phyloP scores from a whole-genome alignment of 2,329 filamentous ascomycete genomes.

The Aureobasidium leucospermi region DNA sequence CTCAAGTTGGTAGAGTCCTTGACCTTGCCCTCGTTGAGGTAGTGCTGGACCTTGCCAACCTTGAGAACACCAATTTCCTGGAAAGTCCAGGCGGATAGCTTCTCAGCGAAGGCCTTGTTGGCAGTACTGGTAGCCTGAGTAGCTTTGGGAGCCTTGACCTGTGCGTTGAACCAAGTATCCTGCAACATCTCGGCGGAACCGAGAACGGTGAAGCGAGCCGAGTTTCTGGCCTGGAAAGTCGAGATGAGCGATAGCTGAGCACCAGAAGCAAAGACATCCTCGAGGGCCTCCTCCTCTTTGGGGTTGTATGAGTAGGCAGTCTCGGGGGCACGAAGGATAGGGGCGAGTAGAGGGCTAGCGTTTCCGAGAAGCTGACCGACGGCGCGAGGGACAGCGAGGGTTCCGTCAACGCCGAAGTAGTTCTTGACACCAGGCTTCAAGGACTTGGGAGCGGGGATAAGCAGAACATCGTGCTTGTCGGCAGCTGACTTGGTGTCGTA shows the following conservation, averaged over 20 bases:
- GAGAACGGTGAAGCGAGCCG: slow-evolving; percentile 77
- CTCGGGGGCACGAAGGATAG: slow-evolving; percentile 71
- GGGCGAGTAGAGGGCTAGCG: slow-evolving; percentile 65
- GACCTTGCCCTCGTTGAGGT: slow-evolving; percentile 48
- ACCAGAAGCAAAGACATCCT: slow-evolving; percentile 80
- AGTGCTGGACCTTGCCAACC: slow-evolving; percentile 77
- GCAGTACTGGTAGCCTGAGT: slow-evolving; percentile 56
- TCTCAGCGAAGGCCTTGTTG: slow-evolving; percentile 80
- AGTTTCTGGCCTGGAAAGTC: slow-evolving; percentile 84
- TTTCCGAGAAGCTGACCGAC: slow-evolving; percentile 77
- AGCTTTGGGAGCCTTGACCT: slow-evolving; percentile 52
- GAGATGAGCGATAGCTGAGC: slow-evolving; percentile 79
- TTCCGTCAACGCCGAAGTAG: slow-evolving; percentile 63
- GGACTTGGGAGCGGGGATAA: slow-evolving; percentile 61
- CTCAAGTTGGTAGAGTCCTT: slow-evolving; percentile 21
- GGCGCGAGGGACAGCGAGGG: slow-evolving; percentile 74
- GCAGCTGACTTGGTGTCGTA: slow-evolving; percentile 70
- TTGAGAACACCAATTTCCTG: slow-evolving; percentile 85
- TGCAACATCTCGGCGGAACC: slow-evolving; percentile 82
- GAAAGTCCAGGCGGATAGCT: slow-evolving; percentile 91
- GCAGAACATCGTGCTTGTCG: slow-evolving; percentile 81
- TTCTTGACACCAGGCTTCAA: slow-evolving; percentile 64
- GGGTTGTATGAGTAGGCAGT: slow-evolving; percentile 93
- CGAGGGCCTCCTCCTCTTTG: slow-evolving; percentile 70
- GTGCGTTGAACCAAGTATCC: slow-evolving; percentile 80